Percentiles rank a stretch among this genome's conserved stretches.
phyloP scores from a whole-genome alignment of 192 early-diverging fungal species.

The Coemansia sp. region DNA sequence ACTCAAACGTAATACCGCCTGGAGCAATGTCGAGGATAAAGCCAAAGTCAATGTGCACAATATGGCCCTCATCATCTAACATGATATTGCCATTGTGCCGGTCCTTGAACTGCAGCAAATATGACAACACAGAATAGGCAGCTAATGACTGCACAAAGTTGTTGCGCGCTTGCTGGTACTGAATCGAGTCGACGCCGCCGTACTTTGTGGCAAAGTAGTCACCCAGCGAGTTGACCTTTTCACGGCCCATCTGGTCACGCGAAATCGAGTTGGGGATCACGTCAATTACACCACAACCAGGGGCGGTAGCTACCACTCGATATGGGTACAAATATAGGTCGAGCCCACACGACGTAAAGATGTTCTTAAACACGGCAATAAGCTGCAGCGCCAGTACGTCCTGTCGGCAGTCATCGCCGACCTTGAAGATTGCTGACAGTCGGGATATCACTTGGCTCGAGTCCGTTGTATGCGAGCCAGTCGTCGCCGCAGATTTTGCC shows the following conservation, averaged over 20 bases:
- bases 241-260: conserved; percentile 95
- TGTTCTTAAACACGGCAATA: conserved; percentile 96
- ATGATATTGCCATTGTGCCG: conserved; percentile 99
- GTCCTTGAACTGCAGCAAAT: conserved; percentile 97
- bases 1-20: conserved; percentile 94
- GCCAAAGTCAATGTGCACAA: conserved; percentile 99
- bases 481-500: background rate
- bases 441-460: conserved; percentile 47
- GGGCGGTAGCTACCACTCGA: conserved; percentile 93
- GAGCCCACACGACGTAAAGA: conserved; percentile 84
- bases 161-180: conserved; percentile 86
- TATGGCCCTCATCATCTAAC: conserved; percentile 94
- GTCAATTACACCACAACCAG: conserved; percentile 98
- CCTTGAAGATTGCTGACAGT: conserved; percentile 97
- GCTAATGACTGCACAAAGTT: conserved; percentile 96
- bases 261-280: conserved; percentile 97
- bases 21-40: conserved; percentile 99
- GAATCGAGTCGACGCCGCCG: conserved; percentile 83
- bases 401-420: conserved; percentile 99
- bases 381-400: conserved; percentile 97
- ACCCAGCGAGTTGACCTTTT: conserved; percentile 96
- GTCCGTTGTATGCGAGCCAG: background rate
- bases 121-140: conserved; percentile 93
- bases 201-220: conserved; percentile 95
- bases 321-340: conserved; percentile 98